A percentile compares a stretch with the other conserved stretches of the same genome.
Evolutionary conservation across 2,329 filamentous ascomycete species (phyloP).

Genomic region (Podosphaera aphanis): DNA sequence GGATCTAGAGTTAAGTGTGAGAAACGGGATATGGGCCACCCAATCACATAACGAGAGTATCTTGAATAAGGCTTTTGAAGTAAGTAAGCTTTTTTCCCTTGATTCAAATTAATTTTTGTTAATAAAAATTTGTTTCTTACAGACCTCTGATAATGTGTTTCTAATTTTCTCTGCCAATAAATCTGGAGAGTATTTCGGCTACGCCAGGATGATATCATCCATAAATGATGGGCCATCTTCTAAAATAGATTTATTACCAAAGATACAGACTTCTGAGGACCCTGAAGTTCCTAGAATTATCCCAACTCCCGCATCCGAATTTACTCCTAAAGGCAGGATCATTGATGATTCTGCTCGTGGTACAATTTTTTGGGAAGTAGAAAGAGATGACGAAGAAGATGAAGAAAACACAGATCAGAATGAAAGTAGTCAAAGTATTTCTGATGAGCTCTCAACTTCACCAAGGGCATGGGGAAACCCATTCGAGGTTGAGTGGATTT

Average conservation of each 20-base stretch:
- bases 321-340: slow-evolving; percentile 60
- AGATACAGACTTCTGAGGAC: slow-evolving; percentile 32
- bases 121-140: slow-evolving; percentile 2
- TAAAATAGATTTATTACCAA: slow-evolving; percentile 44
- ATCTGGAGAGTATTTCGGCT: slow-evolving; percentile 90
- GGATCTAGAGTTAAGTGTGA: slow-evolving; percentile 71
- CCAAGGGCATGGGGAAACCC: slow-evolving; percentile 58
- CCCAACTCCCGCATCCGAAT: slow-evolving; percentile 53
- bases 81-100: slow-evolving; percentile 20
- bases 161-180: slow-evolving; percentile 93
- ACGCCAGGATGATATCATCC: slow-evolving; percentile 67
- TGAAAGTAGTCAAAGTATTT: slow-evolving; percentile 19
- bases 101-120: not conserved
- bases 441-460: slow-evolving; percentile 17
- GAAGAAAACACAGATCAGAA: slow-evolving; percentile 21
- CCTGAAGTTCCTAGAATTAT: slow-evolving; percentile 58
- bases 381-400: slow-evolving; percentile 26
- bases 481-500: slow-evolving; percentile 78
- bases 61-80: slow-evolving; percentile 64
- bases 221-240: slow-evolving; percentile 57
- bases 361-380: slow-evolving; percentile 89
- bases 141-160: slow-evolving; percentile 68
- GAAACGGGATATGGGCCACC: slow-evolving; percentile 77
- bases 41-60: slow-evolving; percentile 78
- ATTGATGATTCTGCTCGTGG: slow-evolving; percentile 85